Evolutionary conservation across 768 basidiomycete species (phyloP), one percentile per base, ranked within the genome.

Genomic region (Sarcomyxa edulis): DNA sequence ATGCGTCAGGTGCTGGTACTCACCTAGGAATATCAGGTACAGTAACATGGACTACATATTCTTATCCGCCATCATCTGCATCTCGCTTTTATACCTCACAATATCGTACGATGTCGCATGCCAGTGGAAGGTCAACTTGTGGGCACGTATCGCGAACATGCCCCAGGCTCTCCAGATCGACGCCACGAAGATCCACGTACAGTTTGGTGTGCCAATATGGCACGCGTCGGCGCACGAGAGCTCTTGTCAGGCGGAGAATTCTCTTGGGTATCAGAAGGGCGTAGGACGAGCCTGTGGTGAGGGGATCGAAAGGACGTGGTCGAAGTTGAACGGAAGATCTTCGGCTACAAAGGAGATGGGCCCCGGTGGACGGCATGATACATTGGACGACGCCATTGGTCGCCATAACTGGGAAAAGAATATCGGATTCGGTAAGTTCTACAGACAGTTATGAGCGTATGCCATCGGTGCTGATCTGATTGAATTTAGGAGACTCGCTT

Each of bases 321-420:
- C 55, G 0, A 39, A 33, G 0, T 22, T 52, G 5, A 63, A 66
- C 39, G n/a, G n/a, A n/a, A n/a, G n/a, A n/a, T n/a, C n/a, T n/a
- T n/a, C n/a, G n/a, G n/a, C 49, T 26, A 61, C 54, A 0, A 45
- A 47, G 7, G 59, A 64, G 22, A 64, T 61, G 60, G 52, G 49
- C 0, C 50, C 52, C 0, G 55, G 56, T 0, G 25, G 39, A 2
- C 42, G 50, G 0, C 29, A 44, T 1, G 57, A 59, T 16, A 53
- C 53, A 0, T 21, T 66, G 2, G 55, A 65, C 19, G 57, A 61
- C 30, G 23, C 37, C 2, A 28, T 44, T n/a, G n/a, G n/a, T n/a
- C n/a, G n/a, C n/a, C n/a, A n/a, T n/a, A n/a, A n/a, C n/a, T n/a
- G n/a, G n/a, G n/a, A n/a, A n/a, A n/a, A n/a, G n/a, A n/a, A n/a